Percentiles rank a stretch among this genome's conserved stretches.
These are phyloP conservation scores for Russula lepida DNA, from an alignment of 768 basidiomycete species.

Conservation along the genomic window DNA sequence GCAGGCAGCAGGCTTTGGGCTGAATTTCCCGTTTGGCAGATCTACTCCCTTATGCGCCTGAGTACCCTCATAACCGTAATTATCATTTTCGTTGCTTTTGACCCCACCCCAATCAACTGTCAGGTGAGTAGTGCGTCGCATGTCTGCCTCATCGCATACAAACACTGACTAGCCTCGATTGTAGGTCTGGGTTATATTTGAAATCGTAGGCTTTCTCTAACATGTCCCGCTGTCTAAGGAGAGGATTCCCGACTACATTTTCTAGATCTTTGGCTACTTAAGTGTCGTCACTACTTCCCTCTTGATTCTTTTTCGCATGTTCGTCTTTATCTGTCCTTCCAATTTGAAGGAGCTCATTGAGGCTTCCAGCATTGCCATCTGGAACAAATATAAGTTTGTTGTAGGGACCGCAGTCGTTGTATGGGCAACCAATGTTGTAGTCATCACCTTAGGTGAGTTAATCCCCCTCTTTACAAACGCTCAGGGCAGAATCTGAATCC, in stretches of 20 bases:
- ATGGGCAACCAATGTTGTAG: background rate
- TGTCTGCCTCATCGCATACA: background rate
- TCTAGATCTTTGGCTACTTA: background rate
- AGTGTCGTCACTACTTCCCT: background rate
- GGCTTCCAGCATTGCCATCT: background rate
- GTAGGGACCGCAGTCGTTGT: background rate
- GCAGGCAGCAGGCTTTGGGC: background rate
- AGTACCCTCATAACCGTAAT: background rate
- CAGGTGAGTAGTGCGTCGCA: background rate
- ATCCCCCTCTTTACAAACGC: too few relatives aligned
- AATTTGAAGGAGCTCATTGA: background rate
- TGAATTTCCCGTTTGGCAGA: background rate
- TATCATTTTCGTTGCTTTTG: background rate
- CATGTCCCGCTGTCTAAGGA: too few relatives aligned
- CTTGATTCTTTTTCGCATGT: background rate
- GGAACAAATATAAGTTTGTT: background rate
- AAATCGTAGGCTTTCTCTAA: background rate
- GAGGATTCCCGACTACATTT: background rate
- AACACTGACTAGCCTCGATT: background rate
- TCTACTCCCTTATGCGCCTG: background rate
- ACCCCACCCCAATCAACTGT: background rate
- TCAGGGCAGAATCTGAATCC: too few relatives aligned
- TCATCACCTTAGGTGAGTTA: background rate
- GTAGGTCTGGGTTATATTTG: background rate
- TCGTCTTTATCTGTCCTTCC: background rate